A percentile compares a stretch with the other conserved stretches of the same genome.
These are phyloP conservation scores for Monosporascus ibericus DNA, from an alignment of 2,329 filamentous ascomycete genomes.

Conservation along the genomic window DNA sequence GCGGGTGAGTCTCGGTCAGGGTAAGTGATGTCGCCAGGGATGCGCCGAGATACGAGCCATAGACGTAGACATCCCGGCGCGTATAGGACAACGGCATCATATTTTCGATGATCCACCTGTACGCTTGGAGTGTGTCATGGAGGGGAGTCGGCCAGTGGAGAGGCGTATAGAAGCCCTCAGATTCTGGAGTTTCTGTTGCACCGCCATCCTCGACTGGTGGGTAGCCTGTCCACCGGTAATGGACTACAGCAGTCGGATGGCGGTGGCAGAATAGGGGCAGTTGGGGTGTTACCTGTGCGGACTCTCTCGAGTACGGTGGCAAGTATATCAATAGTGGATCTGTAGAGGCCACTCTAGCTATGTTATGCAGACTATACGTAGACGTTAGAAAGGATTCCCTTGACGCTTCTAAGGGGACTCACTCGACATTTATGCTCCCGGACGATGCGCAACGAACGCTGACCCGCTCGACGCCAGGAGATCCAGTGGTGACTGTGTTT, in stretches of 20 bases:
- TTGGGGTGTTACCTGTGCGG: conserved; percentile 16
- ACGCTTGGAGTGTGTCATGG: conserved; percentile 50
- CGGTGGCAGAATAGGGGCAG: conserved; percentile 36
- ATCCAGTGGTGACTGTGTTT: conserved; percentile 13
- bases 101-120: conserved; percentile 43
- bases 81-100: conserved; percentile 30
- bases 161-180: conserved; percentile 10
- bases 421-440: conserved; percentile 47
- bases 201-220: conserved; percentile 9
- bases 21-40: conserved; percentile 50
- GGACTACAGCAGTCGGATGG: conserved; percentile 47
- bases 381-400: conserved; percentile 10
- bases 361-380: conserved; percentile 41
- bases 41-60: conserved; percentile 53
- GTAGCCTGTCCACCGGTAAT: conserved; percentile 49
- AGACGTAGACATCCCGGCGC: conserved; percentile 42
- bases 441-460: conserved; percentile 42
- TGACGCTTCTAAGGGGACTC: conserved; percentile 13
- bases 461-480: conserved; percentile 33
- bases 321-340: conserved; percentile 50
- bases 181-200: not conserved
- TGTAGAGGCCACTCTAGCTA: conserved; percentile 28
- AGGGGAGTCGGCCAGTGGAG: conserved; percentile 50
- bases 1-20: conserved; percentile 46
- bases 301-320: conserved; percentile 37